Conservation (phyloP, 2,329 filamentous ascomycete genomes). For the Phaeomoniella chlamydospora region DNA sequence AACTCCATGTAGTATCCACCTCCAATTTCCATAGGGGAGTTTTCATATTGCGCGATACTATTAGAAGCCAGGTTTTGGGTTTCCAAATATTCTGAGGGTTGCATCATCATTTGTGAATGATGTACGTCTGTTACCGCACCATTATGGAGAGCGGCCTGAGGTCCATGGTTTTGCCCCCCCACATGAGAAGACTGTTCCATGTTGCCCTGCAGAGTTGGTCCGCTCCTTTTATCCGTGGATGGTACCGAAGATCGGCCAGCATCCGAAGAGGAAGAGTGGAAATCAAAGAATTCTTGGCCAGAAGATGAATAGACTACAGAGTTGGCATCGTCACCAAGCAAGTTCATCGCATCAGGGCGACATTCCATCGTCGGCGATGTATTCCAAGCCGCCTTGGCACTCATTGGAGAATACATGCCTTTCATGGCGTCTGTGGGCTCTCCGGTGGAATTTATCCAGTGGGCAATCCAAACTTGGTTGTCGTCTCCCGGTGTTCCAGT, state of each 20-base stretch:
- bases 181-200: background rate
- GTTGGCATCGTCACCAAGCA: background rate
- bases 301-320: background rate
- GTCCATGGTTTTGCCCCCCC: background rate
- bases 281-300: background rate
- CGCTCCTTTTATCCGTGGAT: background rate
- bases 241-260: background rate
- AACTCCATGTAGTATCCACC: background rate
- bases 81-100: background rate
- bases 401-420: background rate
- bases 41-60: background rate
- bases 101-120: background rate
- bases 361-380: background rate
- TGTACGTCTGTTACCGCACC: too few species aligned
- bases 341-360: background rate
- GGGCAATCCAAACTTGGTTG: constrained; percentile 1
- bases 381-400: background rate
- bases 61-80: background rate
- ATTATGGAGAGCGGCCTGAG: background rate
- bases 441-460: constrained; percentile 1
- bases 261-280: background rate
- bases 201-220: background rate
- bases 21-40: background rate
- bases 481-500: background rate
- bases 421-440: background rate